phyloP scores from a whole-genome alignment of 257 asterid species.

The Primulina eburnea region DNA sequence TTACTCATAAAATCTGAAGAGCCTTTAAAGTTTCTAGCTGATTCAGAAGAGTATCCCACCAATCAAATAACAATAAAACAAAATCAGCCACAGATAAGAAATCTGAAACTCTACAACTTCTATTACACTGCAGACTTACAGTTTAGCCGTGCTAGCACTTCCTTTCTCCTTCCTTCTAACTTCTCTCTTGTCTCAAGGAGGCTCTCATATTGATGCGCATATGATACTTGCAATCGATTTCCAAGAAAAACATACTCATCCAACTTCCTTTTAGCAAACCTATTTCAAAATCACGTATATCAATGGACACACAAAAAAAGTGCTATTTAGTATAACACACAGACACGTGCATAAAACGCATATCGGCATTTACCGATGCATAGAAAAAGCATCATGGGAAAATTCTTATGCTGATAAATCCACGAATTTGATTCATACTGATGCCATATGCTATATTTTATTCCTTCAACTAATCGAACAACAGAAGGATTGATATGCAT shows the following conservation, averaged over 20 bases:
- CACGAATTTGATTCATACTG: background rate
- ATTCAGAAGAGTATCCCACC: slow-evolving; percentile 7
- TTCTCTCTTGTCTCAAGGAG: slow-evolving; percentile 68
- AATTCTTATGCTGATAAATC: slow-evolving; percentile 1
- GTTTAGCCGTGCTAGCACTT: slow-evolving; percentile 67
- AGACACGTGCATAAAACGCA: too few relatives aligned
- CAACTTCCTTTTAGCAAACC: slow-evolving; percentile 84
- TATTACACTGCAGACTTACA: slow-evolving; percentile 39
- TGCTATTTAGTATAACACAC: too few relatives aligned
- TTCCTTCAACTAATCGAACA: slow-evolving; percentile 8
- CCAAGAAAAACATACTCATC: slow-evolving; percentile 75
- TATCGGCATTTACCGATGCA: background rate
- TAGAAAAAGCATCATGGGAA: background rate
- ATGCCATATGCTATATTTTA: background rate
- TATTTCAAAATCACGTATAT: slow-evolving; percentile 26
- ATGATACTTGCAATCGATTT: slow-evolving; percentile 62
- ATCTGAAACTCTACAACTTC: slow-evolving; percentile 14
- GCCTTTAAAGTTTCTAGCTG: slow-evolving; percentile 58
- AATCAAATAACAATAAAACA: background rate
- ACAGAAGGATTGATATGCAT: background rate
- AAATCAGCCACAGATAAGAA: slow-evolving; percentile 10
- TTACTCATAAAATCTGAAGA: slow-evolving; percentile 28
- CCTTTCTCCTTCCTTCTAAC: slow-evolving; percentile 78
- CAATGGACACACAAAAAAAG: background rate
- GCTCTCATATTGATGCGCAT: slow-evolving; percentile 71